A percentile compares a stretch with the other conserved stretches of the same genome.
These are phyloP conservation scores for Alisma plantagoaquatica DNA, from an alignment of 106 monocot species.

Conservation along the genomic window DNA sequence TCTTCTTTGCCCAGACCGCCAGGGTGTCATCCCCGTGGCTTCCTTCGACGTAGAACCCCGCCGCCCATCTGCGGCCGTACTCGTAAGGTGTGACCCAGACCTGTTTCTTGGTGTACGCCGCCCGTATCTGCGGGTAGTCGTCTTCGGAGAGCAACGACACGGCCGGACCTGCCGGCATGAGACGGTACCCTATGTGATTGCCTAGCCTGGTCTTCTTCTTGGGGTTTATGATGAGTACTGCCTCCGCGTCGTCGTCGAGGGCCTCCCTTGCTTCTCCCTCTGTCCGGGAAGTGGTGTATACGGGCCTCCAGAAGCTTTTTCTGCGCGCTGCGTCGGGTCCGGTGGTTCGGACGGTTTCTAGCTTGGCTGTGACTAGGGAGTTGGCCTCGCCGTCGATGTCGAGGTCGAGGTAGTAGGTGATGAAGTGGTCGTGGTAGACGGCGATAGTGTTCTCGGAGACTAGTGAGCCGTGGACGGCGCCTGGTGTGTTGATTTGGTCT, in stretches of 20 bases:
- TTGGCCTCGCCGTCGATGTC: constrained; percentile 47
- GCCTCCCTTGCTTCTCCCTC: constrained; percentile 36
- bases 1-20: constrained; percentile 37
- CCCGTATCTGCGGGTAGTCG: constrained; percentile 8
- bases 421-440: constrained; percentile 57
- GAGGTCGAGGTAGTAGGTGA: constrained; percentile 64
- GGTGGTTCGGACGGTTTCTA: constrained; percentile 14
- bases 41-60: constrained; percentile 32
- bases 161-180: constrained; percentile 1
- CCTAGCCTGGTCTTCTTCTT: constrained; percentile 5
- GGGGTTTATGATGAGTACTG: constrained; percentile 9
- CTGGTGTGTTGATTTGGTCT: constrained; percentile 25
- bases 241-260: too few relatives aligned
- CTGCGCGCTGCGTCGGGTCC: constrained; percentile 5
- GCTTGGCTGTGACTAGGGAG: constrained; percentile 41
- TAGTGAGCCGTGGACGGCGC: constrained; percentile 35
- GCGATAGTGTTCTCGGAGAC: constrained; percentile 38
- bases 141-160: constrained; percentile 2
- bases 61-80: constrained; percentile 43
- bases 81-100: constrained; percentile 67
- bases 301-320: constrained; percentile 64
- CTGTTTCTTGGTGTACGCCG: constrained; percentile 13
- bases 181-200: constrained; percentile 7
- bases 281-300: constrained; percentile 29
- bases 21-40: constrained; percentile 55